These are phyloP conservation scores for Globisporangium nagaii DNA, from an alignment of 352 stramenopile species.

Conservation along the genomic window DNA sequence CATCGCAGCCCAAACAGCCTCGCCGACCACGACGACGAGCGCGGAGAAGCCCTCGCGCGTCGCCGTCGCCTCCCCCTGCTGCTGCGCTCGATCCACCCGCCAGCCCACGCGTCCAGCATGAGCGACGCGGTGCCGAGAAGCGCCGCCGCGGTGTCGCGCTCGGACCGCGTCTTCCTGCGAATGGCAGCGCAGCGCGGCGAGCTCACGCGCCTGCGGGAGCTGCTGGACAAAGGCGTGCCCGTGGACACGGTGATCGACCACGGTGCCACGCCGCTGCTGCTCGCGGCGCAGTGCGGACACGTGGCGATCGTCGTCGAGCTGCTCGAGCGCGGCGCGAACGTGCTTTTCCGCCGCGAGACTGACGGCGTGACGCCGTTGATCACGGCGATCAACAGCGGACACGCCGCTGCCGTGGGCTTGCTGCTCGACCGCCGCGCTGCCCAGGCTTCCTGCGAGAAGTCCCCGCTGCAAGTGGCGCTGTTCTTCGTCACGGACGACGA, in stretches of 20 bases:
- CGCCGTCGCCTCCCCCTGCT: too few species aligned
- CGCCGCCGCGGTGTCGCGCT: neutral
- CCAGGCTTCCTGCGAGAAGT: neutral
- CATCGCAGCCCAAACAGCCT: too few species aligned
- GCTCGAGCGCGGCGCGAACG: neutral
- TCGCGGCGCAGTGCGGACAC: constrained; percentile 2
- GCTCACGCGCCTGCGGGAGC: neutral
- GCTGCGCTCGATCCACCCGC: too few species aligned
- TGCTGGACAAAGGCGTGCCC: constrained; percentile 1
- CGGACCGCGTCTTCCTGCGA: constrained; percentile 1
- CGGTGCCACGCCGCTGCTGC: constrained; percentile 1
- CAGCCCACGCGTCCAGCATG: neutral
- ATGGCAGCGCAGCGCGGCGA: constrained; percentile 3
- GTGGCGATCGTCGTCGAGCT: neutral
- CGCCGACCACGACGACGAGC: too few species aligned
- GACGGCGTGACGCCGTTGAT: constrained; percentile 4
- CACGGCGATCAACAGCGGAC: constrained; percentile 1
- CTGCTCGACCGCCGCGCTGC: constrained; percentile 1
- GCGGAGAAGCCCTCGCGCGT: too few species aligned
- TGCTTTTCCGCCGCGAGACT: constrained; percentile 2
- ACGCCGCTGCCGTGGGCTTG: neutral
- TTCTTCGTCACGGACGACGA: constrained; percentile 1
- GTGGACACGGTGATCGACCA: constrained; percentile 5
- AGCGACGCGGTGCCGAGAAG: neutral
- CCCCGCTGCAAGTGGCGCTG: neutral